These are phyloP conservation scores for Sphagnum fallax DNA, from an alignment of 228 moss, liverwort and hornwort species.

Conservation along the genomic window DNA sequence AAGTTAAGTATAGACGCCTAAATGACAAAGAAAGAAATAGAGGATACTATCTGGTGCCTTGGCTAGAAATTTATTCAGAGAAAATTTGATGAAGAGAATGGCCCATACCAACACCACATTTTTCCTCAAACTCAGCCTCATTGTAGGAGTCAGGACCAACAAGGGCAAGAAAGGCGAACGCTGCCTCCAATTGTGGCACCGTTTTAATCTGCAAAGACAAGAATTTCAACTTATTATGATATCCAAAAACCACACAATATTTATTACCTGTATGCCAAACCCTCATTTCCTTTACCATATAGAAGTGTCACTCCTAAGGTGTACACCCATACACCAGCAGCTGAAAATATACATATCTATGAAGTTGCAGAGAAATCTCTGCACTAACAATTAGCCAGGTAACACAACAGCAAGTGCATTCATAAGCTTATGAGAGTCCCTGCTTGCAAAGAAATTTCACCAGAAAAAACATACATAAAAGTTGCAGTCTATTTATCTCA, in stretches of 20 bases:
- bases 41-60: too few species aligned
- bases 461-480: not conserved
- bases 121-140: constrained; percentile 55
- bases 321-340: too few species aligned
- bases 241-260: not conserved
- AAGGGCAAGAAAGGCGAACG: constrained; percentile 58
- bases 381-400: too few species aligned
- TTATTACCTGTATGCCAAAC: not conserved
- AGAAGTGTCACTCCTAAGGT: not conserved
- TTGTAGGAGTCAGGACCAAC: constrained; percentile 78
- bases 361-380: too few species aligned
- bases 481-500: constrained; percentile 1
- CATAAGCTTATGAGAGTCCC: too few species aligned
- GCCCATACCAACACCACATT: constrained; percentile 79
- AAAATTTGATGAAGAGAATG: too few species aligned
- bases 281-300: not conserved
- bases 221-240: not conserved
- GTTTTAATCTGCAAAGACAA: constrained; percentile 57
- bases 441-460: not conserved
- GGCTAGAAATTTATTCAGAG: too few species aligned
- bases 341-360: too few species aligned
- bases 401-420: too few species aligned
- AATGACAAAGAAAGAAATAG: too few species aligned
- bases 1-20: too few species aligned
- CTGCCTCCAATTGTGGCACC: constrained; percentile 86